A percentile compares a stretch with the other conserved stretches of the same genome.
phyloP scores from a whole-genome alignment of 495 filamentous ascomycete genomes.

The Tuber magnatum region DNA sequence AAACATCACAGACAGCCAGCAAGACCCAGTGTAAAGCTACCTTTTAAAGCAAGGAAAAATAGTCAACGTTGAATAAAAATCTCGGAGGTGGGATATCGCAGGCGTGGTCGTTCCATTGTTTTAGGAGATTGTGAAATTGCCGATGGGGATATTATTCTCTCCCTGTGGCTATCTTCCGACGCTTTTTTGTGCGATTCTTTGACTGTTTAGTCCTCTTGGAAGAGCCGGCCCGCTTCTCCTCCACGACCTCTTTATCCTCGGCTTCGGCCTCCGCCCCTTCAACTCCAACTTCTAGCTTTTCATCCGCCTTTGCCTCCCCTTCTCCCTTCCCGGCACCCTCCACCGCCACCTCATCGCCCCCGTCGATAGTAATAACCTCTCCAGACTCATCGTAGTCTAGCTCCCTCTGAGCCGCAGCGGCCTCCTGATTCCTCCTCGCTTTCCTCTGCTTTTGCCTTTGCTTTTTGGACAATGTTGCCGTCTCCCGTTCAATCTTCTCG shows the following conservation, averaged over 20 bases:
- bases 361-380: background rate
- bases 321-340: conserved; percentile 36
- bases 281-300: conserved; percentile 30
- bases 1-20: background rate
- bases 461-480: conserved; percentile 31
- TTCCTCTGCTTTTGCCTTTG: conserved; percentile 24
- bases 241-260: conserved; percentile 38
- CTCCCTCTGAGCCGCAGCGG: conserved; percentile 11
- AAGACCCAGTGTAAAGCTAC: background rate
- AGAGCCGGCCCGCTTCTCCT: background rate
- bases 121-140: background rate
- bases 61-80: background rate
- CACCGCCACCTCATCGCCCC: conserved; percentile 4
- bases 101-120: background rate
- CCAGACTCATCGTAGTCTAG: conserved; percentile 9
- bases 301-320: conserved; percentile 45
- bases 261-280: conserved; percentile 12
- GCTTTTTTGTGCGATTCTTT: background rate
- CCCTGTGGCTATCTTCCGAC: background rate
- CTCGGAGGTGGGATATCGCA: background rate
- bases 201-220: conserved; percentile 1
- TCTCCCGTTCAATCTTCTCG: conserved; percentile 42
- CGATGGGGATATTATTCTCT: background rate
- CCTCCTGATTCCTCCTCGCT: conserved; percentile 22
- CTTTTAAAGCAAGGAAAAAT: background rate